Evolutionary conservation across 495 filamentous ascomycete genomes (phyloP).

Genomic region (Tuber calosporum): DNA sequence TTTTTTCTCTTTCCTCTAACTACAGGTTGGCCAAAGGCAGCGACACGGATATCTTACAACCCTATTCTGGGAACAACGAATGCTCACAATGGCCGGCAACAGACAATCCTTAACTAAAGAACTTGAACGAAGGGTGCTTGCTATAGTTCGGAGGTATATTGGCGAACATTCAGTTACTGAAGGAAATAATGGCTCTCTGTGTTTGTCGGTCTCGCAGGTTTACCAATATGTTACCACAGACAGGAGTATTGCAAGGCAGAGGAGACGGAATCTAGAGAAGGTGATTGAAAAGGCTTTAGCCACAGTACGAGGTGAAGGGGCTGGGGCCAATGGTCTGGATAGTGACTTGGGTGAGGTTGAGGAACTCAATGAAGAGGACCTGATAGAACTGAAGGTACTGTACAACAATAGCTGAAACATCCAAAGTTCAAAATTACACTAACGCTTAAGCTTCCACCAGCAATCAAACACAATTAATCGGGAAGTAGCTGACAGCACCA

Average conservation of each 20-base stretch:
- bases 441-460: neutral
- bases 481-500: too few relatives aligned
- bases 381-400: conserved; percentile 33
- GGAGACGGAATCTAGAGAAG: conserved; percentile 58
- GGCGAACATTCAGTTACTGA: conserved; percentile 20
- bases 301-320: conserved; percentile 57
- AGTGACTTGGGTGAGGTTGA: conserved; percentile 52
- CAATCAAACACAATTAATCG: neutral
- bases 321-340: conserved; percentile 46
- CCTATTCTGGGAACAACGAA: neutral
- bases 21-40: neutral
- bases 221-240: conserved; percentile 35
- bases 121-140: conserved; percentile 36
- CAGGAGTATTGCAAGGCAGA: conserved; percentile 30
- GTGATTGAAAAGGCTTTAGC: conserved; percentile 78
- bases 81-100: conserved; percentile 20
- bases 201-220: conserved; percentile 31
- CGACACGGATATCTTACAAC: neutral
- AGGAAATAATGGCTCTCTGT: conserved; percentile 21
- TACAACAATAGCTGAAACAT: neutral
- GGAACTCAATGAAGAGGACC: conserved; percentile 49
- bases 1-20: neutral
- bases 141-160: conserved; percentile 37
- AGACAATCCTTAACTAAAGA: conserved; percentile 26
- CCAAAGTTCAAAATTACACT: neutral